These are phyloP conservation scores for Berberis vulgaris DNA, from an alignment of 164 flowering plant species.

Conservation along the genomic window DNA sequence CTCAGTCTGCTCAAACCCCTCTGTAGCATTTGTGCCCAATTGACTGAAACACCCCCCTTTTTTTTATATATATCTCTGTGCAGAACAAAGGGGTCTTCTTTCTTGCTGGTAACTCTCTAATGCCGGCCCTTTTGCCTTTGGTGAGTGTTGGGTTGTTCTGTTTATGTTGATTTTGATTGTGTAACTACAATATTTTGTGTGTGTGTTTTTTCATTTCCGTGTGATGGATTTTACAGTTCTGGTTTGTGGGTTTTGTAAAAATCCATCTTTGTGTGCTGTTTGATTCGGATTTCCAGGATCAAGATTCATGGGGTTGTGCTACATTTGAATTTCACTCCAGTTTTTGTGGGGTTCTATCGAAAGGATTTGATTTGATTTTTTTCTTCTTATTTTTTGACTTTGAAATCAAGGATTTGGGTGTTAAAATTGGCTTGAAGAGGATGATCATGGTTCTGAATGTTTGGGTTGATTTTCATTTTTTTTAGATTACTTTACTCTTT, in stretches of 20 bases:
- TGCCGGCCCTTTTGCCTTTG: neutral
- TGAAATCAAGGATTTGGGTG: constrained; percentile 10
- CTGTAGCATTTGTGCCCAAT: no score
- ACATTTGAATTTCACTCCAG: constrained; percentile 14
- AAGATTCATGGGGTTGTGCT: constrained; percentile 23
- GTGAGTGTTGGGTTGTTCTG: neutral
- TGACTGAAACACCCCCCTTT: no score
- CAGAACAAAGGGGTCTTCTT: no score
- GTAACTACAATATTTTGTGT: neutral
- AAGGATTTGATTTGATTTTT: neutral
- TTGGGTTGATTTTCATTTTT: constrained; percentile 5
- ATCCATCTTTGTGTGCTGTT: neutral
- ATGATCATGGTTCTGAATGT: constrained; percentile 6
- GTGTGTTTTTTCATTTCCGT: neutral
- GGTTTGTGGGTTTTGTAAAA: constrained; percentile 5
- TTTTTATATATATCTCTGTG: no score
- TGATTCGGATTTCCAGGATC: constrained; percentile 17
- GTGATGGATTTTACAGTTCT: neutral
- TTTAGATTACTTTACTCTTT: constrained; percentile 3
- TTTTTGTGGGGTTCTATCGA: no score
- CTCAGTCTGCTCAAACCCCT: no score
- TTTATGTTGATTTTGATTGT: neutral
- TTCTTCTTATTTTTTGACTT: constrained; percentile 3
- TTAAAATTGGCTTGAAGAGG: constrained; percentile 5
- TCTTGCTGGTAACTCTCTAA: no score